These are phyloP conservation scores for Sanghuangporus weigelae DNA, from an alignment of 1,284 basidiomycete species.

Conservation along the genomic window DNA sequence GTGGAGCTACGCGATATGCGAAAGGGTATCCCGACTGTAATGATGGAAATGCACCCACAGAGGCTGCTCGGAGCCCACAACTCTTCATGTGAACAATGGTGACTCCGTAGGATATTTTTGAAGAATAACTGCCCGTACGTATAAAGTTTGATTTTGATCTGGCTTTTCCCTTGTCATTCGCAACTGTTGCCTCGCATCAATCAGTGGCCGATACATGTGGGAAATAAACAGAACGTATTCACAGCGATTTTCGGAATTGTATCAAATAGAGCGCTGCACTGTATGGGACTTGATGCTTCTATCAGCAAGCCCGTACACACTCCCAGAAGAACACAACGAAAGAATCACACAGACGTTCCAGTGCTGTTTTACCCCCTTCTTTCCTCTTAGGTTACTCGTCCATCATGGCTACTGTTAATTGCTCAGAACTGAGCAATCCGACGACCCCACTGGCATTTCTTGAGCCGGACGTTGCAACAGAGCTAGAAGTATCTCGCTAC, in stretches of 20 bases:
- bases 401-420: background rate
- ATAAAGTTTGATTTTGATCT: no score
- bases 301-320: background rate
- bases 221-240: background rate
- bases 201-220: background rate
- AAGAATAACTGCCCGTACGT: no score
- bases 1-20: no score
- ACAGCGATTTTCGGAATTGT: background rate
- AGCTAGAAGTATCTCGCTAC: conserved; percentile 19
- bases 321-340: background rate
- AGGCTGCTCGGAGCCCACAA: no score
- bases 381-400: background rate
- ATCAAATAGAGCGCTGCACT: background rate
- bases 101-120: no score
- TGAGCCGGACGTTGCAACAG: conserved; percentile 17
- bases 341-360: background rate
- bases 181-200: background rate
- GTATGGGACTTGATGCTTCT: background rate
- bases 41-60: no score
- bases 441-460: conserved; percentile 22
- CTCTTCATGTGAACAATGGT: no score
- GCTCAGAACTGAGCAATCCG: conserved; percentile 19
- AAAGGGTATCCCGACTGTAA: no score
- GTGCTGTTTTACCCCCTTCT: background rate
- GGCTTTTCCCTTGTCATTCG: background rate